A percentile compares a stretch with the other conserved stretches of the same genome.
Evolutionary conservation across 2,329 filamentous ascomycete genomes (phyloP).

Genomic region (Didymella lethalis): DNA sequence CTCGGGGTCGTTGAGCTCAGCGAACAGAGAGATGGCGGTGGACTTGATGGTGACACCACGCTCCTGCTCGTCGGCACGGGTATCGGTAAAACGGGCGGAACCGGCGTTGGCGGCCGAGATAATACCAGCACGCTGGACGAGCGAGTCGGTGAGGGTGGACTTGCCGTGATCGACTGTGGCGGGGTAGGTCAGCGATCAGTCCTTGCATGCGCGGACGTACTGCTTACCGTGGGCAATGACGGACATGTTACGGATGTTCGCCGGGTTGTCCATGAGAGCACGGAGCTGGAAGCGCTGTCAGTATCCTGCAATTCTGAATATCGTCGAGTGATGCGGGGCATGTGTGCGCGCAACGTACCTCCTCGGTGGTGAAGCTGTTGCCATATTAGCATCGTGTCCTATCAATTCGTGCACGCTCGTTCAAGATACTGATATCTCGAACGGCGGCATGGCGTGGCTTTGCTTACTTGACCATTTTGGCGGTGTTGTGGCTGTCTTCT

Average conservation of each 20-base stretch:
- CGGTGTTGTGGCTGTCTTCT: conserved; percentile 67
- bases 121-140: conserved; percentile 99
- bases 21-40: conserved; percentile 98
- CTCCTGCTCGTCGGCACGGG: conserved; percentile 96
- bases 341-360: conserved; percentile 61
- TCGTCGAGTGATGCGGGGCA: conserved; percentile 28
- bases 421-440: conserved; percentile 2
- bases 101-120: conserved; percentile 98
- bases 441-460: conserved; percentile 14
- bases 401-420: conserved; percentile 2
- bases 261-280: conserved; percentile 78
- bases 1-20: conserved; percentile 78
- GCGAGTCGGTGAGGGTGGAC: conserved; percentile 98
- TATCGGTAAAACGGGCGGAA: conserved; percentile 95
- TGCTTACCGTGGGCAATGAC: conserved; percentile 93
- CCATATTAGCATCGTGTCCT: conserved; percentile 58
- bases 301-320: conserved; percentile 28
- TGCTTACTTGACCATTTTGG: conserved; percentile 99
- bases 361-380: conserved; percentile 95
- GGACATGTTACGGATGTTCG: conserved; percentile 92
- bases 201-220: conserved; percentile 8
- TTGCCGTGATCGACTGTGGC: conserved; percentile 93
- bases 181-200: conserved; percentile 36
- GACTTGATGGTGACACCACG: conserved; percentile 99
- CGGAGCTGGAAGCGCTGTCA: conserved; percentile 67